Percentiles rank a stretch among this genome's conserved stretches.
These are phyloP conservation scores for Tieghemostelium lacteum DNA, from an alignment of 78 protist species.

Conservation along the genomic window DNA sequence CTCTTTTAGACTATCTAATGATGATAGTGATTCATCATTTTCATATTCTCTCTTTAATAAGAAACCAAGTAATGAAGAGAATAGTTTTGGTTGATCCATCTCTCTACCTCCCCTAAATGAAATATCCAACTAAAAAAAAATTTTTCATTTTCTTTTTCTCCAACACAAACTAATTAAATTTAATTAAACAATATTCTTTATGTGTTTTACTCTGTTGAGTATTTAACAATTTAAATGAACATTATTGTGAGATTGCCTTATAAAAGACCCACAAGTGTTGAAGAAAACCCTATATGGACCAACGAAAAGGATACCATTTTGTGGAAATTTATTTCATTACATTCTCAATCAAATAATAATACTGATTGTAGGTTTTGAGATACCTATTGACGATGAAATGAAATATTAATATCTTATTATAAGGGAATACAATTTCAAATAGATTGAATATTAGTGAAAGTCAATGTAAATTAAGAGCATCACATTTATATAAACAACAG, in stretches of 20 bases:
- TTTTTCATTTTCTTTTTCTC: too few species aligned
- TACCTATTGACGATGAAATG: not conserved
- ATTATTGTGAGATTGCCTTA: slow-evolving; percentile 8
- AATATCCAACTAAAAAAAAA: too few species aligned
- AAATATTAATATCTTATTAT: not conserved
- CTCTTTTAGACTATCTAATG: slow-evolving; percentile 34
- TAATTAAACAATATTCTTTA: too few species aligned
- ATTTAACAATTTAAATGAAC: not conserved
- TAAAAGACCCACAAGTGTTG: slow-evolving; percentile 10
- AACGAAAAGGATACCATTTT: slow-evolving; percentile 10
- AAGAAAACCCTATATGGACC: not conserved
- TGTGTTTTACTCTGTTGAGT: too few species aligned
- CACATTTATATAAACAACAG: slow-evolving; percentile 33
- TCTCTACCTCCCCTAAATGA: not conserved
- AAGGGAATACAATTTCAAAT: slow-evolving; percentile 4
- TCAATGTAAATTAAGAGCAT: slow-evolving; percentile 31
- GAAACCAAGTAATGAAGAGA: slow-evolving; percentile 48
- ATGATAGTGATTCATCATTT: slow-evolving; percentile 10
- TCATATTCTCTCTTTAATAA: slow-evolving; percentile 67
- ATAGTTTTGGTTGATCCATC: slow-evolving; percentile 40
- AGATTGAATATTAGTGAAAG: slow-evolving; percentile 23
- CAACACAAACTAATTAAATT: too few species aligned
- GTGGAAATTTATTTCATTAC: slow-evolving; percentile 20
- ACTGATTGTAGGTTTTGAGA: not conserved
- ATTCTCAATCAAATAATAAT: slow-evolving; percentile 14